Base-by-base conservation (phyloP, 192 early-diverging fungal genomes). In the Coemansia sp. region DNA sequence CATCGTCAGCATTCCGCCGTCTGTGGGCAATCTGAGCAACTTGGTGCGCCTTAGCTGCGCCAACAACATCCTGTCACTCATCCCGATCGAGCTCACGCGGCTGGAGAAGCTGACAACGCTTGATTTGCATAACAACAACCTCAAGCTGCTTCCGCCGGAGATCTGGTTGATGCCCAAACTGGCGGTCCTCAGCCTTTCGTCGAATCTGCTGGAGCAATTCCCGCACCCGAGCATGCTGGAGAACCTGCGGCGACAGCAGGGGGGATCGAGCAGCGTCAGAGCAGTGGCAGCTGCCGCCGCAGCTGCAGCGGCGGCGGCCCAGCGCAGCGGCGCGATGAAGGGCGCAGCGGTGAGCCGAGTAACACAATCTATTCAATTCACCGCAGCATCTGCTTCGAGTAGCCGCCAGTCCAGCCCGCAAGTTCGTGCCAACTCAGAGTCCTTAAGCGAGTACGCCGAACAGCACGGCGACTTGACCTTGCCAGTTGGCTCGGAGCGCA, bases 191-290 rank as follows among this genome's bases (percentile, higher is more conserved):
- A 96, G 95, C 57, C 85, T 85, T 26, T 91, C 88, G 1, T 93
- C 91, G 18, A 96, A 96, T 59, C 65, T 91, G 38, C 75, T 96
- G 8, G 92, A 90, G 65, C 72, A 77, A 31, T 94, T 96, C 80
- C 93, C 92, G 20, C 85, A 88, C 38, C 92, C 92, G 14, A 84
- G 84, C 60, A 83, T 79, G 67, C 62, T 85, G 9, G 84, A 83
- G 53, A 79, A 65, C 40, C 68, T 73, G 46, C 79, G 67, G 62
- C 81, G 59, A 26, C 83, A 74, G 71, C 78, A 67, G 59, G 82
- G 71, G 20, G 74, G 74, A 0, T 81, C 82, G 9, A 76, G 71
- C 56, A 80, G 72, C 34, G 63, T 81, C 5, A 55, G 76, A 3
- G 69, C 82, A 2, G 73, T 83, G 18, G 77, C 78, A 0, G 83